Evolutionary conservation across 768 basidiomycete species (phyloP), one percentile per base, ranked within the genome.

Genomic region (Galerina marginata): DNA sequence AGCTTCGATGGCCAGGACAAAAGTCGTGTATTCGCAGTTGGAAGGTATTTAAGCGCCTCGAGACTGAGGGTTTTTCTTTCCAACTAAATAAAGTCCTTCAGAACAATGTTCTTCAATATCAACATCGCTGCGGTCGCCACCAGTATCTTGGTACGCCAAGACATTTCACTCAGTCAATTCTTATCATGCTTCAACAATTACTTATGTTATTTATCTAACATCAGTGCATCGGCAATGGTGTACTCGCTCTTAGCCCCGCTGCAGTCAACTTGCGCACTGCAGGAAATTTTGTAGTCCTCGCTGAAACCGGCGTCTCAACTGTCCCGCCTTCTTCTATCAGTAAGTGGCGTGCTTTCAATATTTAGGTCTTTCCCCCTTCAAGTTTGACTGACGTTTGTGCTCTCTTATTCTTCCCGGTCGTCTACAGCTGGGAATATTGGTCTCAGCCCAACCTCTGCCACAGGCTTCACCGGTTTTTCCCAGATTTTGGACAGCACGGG

Each of bases 391-490:
- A 33, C 29, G 2, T 1, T 33, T 33, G 29, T 3, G 29, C 29
- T 3, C 29, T 33, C 2, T 33, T 33, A 33, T 33, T 33, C 29
- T 33, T 3, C 29, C 7, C 29, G 29, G 7, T 33, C 29, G 7
- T 33, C 29, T 33, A 2, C 0, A 33, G 29, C 29, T 33, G 29
- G 29, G 29, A 33, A 33, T 33, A 33, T 33, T 33, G 29, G 29
- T 33, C 56, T 69, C 44, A 69, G 68, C 59, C 70, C 70, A 11
- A 56, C 60, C 48, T 57, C 60, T 37, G 61, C 60, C 6, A 60
- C 60, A 33, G 58, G 29, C 38, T 23, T 71, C 14, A 71, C 70
- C 2, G 70, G 70, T 4, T 71, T 69, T 49, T 59, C 65, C 16
- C 56, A 67, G n/a, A 65, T 62, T 1, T 46, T 65, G 29, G 58